Evolutionary conservation across 108 stramenopile genomes (phyloP).

Genomic region (Cyclotella baltica): DNA sequence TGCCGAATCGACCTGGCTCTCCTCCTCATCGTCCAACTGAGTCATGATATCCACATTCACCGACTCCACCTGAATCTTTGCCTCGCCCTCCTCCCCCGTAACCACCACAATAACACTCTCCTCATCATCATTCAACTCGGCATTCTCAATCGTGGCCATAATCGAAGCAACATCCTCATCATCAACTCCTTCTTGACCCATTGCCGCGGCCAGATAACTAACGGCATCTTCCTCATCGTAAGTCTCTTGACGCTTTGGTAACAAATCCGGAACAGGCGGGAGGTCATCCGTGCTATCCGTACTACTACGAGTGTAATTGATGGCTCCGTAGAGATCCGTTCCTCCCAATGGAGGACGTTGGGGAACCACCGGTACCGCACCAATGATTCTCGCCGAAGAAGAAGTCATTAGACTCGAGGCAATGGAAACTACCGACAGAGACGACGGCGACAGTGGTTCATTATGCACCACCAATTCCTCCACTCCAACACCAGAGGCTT

Average conservation of each 20-base stretch:
- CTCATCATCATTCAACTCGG: slow-evolving; percentile 1
- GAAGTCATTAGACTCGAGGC: slow-evolving; percentile 40
- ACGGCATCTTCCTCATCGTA: slow-evolving; percentile 34
- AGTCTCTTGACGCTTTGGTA: background rate
- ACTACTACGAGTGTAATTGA: slow-evolving; percentile 40
- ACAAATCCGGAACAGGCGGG: slow-evolving; percentile 25
- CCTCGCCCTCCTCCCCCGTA: background rate
- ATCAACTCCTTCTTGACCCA: slow-evolving; percentile 1
- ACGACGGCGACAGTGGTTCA: slow-evolving; percentile 34
- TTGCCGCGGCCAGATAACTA: slow-evolving; percentile 47
- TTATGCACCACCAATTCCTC: background rate
- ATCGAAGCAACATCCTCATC: slow-evolving; percentile 16
- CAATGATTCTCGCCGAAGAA: slow-evolving; percentile 31
- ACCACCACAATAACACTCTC: slow-evolving; percentile 14
- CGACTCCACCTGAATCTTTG: background rate
- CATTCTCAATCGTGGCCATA: slow-evolving; percentile 21
- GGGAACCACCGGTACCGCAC: slow-evolving; percentile 25
- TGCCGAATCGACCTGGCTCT: no score
- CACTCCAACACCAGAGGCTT: background rate
- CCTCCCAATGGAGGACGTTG: background rate
- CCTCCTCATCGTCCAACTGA: no score
- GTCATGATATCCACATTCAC: background rate
- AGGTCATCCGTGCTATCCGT: slow-evolving; percentile 29
- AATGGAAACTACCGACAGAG: slow-evolving; percentile 33
- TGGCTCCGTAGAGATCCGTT: slow-evolving; percentile 28